Evolutionary conservation across 345 rosid species (phyloP).

Genomic region (Excoecaria cochinchinensis): DNA sequence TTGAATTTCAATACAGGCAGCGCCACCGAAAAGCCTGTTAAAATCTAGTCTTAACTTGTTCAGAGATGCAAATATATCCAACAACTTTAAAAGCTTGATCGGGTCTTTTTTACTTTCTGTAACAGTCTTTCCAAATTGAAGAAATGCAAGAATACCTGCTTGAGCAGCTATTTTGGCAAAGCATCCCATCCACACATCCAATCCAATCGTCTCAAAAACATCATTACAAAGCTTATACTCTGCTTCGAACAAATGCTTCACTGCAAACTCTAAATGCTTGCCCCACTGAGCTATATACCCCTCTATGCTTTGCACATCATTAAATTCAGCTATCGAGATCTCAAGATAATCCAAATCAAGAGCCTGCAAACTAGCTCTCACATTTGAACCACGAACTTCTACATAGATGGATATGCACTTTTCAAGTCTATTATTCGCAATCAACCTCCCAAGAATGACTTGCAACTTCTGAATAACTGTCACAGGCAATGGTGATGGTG

Average conservation of each 20-base stretch:
- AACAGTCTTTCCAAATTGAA: slow-evolving; percentile 92
- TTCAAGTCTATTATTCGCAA: slow-evolving; percentile 78
- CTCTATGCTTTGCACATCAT: slow-evolving; percentile 88
- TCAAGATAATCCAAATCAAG: slow-evolving; percentile 94
- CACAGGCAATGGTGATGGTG: slow-evolving; percentile 88
- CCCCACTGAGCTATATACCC: slow-evolving; percentile 90
- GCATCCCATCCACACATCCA: slow-evolving; percentile 93
- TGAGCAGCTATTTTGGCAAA: slow-evolving; percentile 95
- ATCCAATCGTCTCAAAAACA: slow-evolving; percentile 84
- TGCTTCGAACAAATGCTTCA: slow-evolving; percentile 94
- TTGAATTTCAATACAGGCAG: slow-evolving; percentile 88
- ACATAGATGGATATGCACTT: slow-evolving; percentile 79
- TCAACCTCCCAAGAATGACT: slow-evolving; percentile 84
- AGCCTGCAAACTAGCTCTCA: slow-evolving; percentile 86
- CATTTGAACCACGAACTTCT: slow-evolving; percentile 83
- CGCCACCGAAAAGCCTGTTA: slow-evolving; percentile 94
- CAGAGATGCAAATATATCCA: slow-evolving; percentile 84
- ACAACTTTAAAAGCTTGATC: slow-evolving; percentile 77
- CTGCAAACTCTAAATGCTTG: slow-evolving; percentile 97
- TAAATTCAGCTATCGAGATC: slow-evolving; percentile 80
- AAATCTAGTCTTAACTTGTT: slow-evolving; percentile 90
- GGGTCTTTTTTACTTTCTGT: slow-evolving; percentile 95
- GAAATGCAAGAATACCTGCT: slow-evolving; percentile 91
- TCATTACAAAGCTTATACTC: slow-evolving; percentile 92
- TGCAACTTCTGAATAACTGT: slow-evolving; percentile 84